These are phyloP conservation scores for Trichosporon coremiiforme DNA, from an alignment of 1,284 basidiomycete species.

Conservation along the genomic window DNA sequence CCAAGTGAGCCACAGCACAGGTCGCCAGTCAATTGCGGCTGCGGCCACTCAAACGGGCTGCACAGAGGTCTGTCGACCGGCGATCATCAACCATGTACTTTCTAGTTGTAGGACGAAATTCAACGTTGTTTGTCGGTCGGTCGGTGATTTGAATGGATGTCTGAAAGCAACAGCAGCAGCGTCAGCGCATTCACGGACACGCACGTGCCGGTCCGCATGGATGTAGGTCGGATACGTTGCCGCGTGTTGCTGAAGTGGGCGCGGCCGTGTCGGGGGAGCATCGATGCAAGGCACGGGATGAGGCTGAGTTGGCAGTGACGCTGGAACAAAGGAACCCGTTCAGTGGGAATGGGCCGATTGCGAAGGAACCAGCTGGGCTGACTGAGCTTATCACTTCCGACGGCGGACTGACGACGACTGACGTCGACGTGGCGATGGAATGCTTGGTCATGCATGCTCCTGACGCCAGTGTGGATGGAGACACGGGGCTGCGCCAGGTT, in stretches of 20 bases:
- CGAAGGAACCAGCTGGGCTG: background rate
- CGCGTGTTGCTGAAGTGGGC: too few species aligned
- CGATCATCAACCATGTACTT: background rate
- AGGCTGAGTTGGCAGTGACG: background rate
- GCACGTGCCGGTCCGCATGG: background rate
- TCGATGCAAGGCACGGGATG: background rate
- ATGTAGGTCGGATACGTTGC: background rate
- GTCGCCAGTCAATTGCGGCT: background rate
- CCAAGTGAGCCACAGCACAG: background rate
- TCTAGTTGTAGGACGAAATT: background rate
- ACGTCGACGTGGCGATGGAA: background rate
- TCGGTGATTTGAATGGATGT: background rate
- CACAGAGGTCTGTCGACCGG: background rate
- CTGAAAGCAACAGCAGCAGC: background rate
- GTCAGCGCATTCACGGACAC: background rate
- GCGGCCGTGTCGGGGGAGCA: background rate
- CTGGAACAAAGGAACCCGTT: background rate
- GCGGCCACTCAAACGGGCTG: background rate
- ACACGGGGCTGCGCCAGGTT: background rate
- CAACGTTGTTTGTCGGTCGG: background rate
- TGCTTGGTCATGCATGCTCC: background rate
- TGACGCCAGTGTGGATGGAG: background rate
- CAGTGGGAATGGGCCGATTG: background rate
- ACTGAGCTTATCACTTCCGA: constrained; percentile 9
- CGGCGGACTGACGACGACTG: background rate